phyloP scores from a whole-genome alignment of 2,329 filamentous ascomycete species.

The Fusarium oligoseptatum region DNA sequence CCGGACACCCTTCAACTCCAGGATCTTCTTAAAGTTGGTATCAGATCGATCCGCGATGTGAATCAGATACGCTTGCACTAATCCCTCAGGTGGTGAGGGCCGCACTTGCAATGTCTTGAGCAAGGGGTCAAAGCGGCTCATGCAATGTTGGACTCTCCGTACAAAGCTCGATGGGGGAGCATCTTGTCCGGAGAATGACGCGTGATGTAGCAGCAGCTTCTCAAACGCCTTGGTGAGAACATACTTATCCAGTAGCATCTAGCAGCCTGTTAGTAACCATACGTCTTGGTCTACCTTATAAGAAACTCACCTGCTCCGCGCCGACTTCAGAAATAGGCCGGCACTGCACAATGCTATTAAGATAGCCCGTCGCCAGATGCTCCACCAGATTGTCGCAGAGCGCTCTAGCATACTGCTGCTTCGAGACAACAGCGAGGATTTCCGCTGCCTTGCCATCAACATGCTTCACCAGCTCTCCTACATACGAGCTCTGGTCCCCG shows the following conservation, averaged over 20 bases:
- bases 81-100: conserved; percentile 88
- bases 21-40: conserved; percentile 93
- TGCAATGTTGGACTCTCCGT: conserved; percentile 86
- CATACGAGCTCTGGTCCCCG: conserved; percentile 93
- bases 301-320: conserved; percentile 80
- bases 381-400: conserved; percentile 98
- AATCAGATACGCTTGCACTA: conserved; percentile 97
- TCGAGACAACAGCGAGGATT: conserved; percentile 82
- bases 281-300: not conserved
- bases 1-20: conserved; percentile 93
- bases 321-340: conserved; percentile 93
- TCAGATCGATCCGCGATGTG: conserved; percentile 96
- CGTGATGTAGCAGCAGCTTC: conserved; percentile 75
- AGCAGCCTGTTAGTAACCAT: conserved; percentile 41
- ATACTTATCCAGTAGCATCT: conserved; percentile 98
- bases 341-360: conserved; percentile 88
- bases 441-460: conserved; percentile 80
- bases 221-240: conserved; percentile 85
- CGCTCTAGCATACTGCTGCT: conserved; percentile 92
- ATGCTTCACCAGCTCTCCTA: conserved; percentile 81
- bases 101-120: conserved; percentile 97
- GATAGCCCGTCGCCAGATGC: conserved; percentile 81
- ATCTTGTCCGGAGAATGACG: conserved; percentile 58
- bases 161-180: conserved; percentile 73
- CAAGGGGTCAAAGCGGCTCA: conserved; percentile 89